Base-by-base conservation (phyloP, 208 protist genomes). In the Wallacemonas sp. region DNA sequence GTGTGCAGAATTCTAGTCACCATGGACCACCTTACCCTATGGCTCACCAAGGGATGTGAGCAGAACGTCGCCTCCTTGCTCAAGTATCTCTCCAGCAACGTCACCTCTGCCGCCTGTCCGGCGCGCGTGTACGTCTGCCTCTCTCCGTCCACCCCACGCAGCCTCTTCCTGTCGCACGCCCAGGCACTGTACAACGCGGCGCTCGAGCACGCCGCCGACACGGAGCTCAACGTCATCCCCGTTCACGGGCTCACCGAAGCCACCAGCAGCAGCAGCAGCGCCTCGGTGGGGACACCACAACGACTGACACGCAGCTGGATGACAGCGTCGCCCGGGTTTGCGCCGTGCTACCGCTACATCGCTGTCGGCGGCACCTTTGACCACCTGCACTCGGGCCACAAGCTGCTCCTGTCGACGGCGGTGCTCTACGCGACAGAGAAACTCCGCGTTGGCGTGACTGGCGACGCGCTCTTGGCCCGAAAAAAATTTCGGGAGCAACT, bases 281-380 rank as follows among this genome's bases (percentile, higher is more conserved):
- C 52, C 20, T 28, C 25, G 49, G 3, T n/a, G 11, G 10, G 25
- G 14, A 42, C n/a, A 25, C 14, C 39, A 28, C 16, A 18, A n/a
- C 49, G 28, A 44, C 39, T 54, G 50, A 20, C 18, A 3, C 64
- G 12, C 32, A 62, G 49, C 23, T 76, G 18, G 71, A 70, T 54
- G 26, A n/a, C 50, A 7, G 28, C 45, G 0, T 45, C 25, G 28
- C 20, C 57, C 0, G 87, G 77, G 18, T 96, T 93, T 59, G 25
- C 65, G 22, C 87, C 82, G 0, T 32, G 80, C 28, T 96, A 90
- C 72, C 66, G 69, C 14, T 80, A 89, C 70, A 89, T 96, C 8
- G 92, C 88, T 11, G 77, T 97, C 25, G 92, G 92, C 20, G 92
- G 92, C 42, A 97, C 92, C 18, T 97, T 97, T 65, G 92, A 97